Base-by-base conservation (phyloP, 257 asterid genomes). In the Solanum tacnaense region DNA sequence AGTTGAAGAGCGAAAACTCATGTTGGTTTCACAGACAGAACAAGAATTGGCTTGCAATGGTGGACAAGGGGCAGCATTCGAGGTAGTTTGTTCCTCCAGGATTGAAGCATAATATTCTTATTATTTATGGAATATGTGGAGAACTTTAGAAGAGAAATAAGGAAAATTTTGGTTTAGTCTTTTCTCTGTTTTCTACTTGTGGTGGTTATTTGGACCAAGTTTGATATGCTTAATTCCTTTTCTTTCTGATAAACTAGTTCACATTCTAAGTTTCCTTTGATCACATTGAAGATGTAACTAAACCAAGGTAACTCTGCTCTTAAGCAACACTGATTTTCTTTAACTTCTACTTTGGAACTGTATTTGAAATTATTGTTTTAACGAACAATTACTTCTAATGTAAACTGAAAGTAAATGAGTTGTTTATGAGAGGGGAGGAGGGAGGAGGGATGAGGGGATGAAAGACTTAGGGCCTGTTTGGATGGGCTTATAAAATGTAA, bases 1-100 rank as follows among this genome's bases (percentile, higher is more conserved):
- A 87, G 99, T 97, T 86, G 99, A 95, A 91, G 99, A 95, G 91
- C 92, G 98, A 74, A 96, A 94, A 91, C 96, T 97, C 62, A 97
- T 97, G 99, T 67, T 92, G 89, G 99, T 97, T 86, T 97, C 99
- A 87, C 98, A 97, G 92, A 94, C 98, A 90, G 99, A 97, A 89
- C 99, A 97, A 92, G 99, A 96, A 87, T 90, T 97, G 89, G 99
- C 99, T 86, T 97, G 99, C 93, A 97, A 94, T 91, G 99, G 99
- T 70, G 99, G 98, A 83, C 99, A 97, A 94, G 99, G 98, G 87
- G 99, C 99, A 60, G 99, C 99, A 38, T 96, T 96, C 90, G 99
- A 97, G 99, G 99, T 96, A 94, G 39, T 83, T 31, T 46, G 70
- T 72, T 86, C 74, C 87, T 87, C 86, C n/a, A 49, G 18, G 32